These are phyloP conservation scores for Juglanconis sp. DNA, from an alignment of 2,329 filamentous ascomycete genomes.

Conservation along the genomic window DNA sequence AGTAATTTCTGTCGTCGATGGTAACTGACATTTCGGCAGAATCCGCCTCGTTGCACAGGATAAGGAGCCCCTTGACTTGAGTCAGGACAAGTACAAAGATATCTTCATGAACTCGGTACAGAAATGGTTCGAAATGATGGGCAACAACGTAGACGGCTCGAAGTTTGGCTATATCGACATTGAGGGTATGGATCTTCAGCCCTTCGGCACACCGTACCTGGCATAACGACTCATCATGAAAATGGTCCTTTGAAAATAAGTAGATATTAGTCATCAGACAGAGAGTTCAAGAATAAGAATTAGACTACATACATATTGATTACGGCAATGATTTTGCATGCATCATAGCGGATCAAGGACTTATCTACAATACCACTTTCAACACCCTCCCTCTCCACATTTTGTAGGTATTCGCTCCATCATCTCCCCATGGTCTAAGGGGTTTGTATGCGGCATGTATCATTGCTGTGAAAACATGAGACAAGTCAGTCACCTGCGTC, in stretches of 20 bases:
- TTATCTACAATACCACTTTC: too few species aligned
- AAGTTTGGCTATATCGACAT: conserved; percentile 32
- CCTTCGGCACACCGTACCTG: conserved; percentile 29
- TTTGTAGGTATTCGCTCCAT: too few species aligned
- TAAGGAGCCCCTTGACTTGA: conserved; percentile 29
- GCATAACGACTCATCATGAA: neutral
- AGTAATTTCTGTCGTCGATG: too few species aligned
- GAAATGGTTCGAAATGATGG: conserved; percentile 30
- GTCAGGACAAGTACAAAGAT: conserved; percentile 28
- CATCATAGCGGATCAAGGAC: too few species aligned
- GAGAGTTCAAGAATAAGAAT: neutral
- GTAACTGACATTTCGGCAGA: neutral
- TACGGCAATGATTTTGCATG: too few species aligned
- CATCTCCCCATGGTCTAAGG: too few species aligned
- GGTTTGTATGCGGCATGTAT: too few species aligned
- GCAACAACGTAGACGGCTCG: conserved; percentile 27
- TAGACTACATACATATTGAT: neutral
- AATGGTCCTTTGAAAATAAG: neutral
- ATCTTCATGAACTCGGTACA: conserved; percentile 28
- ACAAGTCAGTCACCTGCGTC: too few species aligned
- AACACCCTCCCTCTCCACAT: too few species aligned
- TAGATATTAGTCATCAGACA: neutral
- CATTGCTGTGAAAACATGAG: too few species aligned
- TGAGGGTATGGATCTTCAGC: conserved; percentile 28
- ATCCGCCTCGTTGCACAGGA: conserved; percentile 16